Evolutionary conservation across 2,329 filamentous ascomycete species (phyloP).

Genomic region (Calonectria ilicicola): DNA sequence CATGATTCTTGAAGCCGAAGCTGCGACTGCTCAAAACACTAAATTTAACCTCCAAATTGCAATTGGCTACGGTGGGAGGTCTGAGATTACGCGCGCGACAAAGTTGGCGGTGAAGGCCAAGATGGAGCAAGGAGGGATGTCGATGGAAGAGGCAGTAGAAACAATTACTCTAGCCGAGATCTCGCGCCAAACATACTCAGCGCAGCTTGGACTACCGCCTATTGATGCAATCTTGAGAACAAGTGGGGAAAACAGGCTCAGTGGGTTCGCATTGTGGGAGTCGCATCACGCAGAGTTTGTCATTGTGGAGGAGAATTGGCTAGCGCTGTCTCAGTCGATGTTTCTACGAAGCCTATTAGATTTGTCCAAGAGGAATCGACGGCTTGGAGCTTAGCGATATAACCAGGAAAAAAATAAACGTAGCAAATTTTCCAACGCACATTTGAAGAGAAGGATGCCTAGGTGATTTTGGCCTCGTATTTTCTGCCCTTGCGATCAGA

Average conservation of each 20-base stretch:
- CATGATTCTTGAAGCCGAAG: constrained; percentile 11
- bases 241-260: constrained; percentile 10
- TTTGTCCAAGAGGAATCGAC: constrained; percentile 12
- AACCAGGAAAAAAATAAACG: no score
- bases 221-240: constrained; percentile 13
- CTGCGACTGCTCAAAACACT: constrained; percentile 5
- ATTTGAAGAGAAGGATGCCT: no score
- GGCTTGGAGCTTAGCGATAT: constrained; percentile 3
- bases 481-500: no score
- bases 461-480: no score
- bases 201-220: constrained; percentile 7
- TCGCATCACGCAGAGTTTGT: constrained; percentile 22
- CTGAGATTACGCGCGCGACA: constrained; percentile 8
- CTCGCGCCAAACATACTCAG: constrained; percentile 18
- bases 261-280: constrained; percentile 20
- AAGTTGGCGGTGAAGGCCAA: constrained; percentile 1
- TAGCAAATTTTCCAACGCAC: no score
- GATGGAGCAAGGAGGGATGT: neutral
- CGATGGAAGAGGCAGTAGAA: constrained; percentile 7
- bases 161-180: constrained; percentile 7
- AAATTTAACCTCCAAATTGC: constrained; percentile 18
- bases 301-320: constrained; percentile 19
- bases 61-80: constrained; percentile 15
- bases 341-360: constrained; percentile 14
- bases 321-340: constrained; percentile 5